Percentiles rank a stretch among this genome's conserved stretches.
Conservation (phyloP, 1,284 basidiomycete species). For the Tilletia setariae region DNA sequence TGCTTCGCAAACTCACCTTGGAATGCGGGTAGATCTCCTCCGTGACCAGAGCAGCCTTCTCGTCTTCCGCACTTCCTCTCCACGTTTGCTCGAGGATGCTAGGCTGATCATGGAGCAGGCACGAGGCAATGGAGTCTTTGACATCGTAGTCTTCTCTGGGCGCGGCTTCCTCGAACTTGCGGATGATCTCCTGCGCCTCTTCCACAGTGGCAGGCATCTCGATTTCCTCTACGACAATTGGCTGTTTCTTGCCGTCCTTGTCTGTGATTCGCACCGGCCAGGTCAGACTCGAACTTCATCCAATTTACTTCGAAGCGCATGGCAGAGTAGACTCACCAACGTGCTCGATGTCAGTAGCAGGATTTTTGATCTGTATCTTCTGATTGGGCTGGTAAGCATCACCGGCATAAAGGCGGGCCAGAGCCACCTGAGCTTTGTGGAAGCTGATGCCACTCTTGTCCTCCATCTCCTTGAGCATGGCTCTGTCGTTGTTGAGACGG, state of each 20-base stretch:
- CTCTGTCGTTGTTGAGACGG: constrained; percentile 71
- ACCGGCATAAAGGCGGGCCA: constrained; percentile 76
- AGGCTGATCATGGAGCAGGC: constrained; percentile 22
- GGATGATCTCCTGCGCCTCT: constrained; percentile 39
- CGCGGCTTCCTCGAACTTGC: constrained; percentile 22
- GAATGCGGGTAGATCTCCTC: constrained; percentile 26
- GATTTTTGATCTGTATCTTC: constrained; percentile 31
- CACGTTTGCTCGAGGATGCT: constrained; percentile 66
- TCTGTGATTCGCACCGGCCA: not conserved
- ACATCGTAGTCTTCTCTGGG: constrained; percentile 56
- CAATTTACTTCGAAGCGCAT: not conserved
- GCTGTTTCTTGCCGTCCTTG: constrained; percentile 22
- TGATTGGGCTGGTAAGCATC: constrained; percentile 56
- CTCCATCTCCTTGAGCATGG: constrained; percentile 64
- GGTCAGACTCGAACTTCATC: not conserved
- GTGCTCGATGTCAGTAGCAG: constrained; percentile 26
- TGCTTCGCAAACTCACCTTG: constrained; percentile 55
- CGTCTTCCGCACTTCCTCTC: constrained; percentile 76
- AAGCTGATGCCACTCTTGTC: constrained; percentile 72
- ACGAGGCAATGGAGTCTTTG: constrained; percentile 63
- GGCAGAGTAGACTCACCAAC: not conserved
- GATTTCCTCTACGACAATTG: constrained; percentile 24
- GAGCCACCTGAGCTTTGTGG: constrained; percentile 78
- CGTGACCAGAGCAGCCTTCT: constrained; percentile 67
- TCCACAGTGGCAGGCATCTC: constrained; percentile 37